phyloP scores from a whole-genome alignment of 1,139 yeast genomes.

The Protomyces macrosporus region DNA sequence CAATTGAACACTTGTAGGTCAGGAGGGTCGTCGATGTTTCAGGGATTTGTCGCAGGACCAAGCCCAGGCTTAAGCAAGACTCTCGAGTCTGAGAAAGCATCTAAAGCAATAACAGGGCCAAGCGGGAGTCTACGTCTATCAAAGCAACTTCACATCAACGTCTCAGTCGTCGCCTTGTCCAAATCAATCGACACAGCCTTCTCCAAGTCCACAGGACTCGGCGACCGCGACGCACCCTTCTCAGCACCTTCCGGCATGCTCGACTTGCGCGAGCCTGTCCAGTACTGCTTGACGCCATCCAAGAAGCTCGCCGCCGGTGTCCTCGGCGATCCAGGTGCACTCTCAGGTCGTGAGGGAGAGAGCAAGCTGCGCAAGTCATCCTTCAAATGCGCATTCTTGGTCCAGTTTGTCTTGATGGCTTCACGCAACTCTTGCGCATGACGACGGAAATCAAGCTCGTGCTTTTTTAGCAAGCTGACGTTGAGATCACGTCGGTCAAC shows the following conservation, averaged over 20 bases:
- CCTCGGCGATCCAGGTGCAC: slow-evolving; percentile 19
- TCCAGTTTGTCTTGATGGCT: slow-evolving; percentile 26
- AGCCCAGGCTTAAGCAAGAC: no score
- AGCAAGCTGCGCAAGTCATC: slow-evolving; percentile 21
- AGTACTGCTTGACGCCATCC: slow-evolving; percentile 20
- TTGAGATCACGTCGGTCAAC: slow-evolving; percentile 93
- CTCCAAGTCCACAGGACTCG: slow-evolving; percentile 21
- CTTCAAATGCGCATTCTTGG: slow-evolving; percentile 25
- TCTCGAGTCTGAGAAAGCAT: no score
- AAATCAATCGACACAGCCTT: not conserved
- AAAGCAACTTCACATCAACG: slow-evolving; percentile 3
- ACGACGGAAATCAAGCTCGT: slow-evolving; percentile 87
- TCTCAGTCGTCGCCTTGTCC: slow-evolving; percentile 5
- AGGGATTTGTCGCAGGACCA: no score
- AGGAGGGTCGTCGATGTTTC: no score
- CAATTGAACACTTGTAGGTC: no score
- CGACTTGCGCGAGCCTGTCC: slow-evolving; percentile 7
- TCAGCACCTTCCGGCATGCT: slow-evolving; percentile 11
- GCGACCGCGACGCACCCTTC: slow-evolving; percentile 4
- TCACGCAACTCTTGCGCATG: slow-evolving; percentile 83
- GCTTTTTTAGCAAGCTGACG: slow-evolving; percentile 94
- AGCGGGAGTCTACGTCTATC: no score
- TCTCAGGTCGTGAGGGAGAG: slow-evolving; percentile 9
- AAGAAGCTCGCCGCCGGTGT: slow-evolving; percentile 15
- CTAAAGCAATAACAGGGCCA: no score